These are phyloP conservation scores for Zymoseptoria tritici DNA, from an alignment of 2,329 filamentous ascomycete species.

Conservation along the genomic window DNA sequence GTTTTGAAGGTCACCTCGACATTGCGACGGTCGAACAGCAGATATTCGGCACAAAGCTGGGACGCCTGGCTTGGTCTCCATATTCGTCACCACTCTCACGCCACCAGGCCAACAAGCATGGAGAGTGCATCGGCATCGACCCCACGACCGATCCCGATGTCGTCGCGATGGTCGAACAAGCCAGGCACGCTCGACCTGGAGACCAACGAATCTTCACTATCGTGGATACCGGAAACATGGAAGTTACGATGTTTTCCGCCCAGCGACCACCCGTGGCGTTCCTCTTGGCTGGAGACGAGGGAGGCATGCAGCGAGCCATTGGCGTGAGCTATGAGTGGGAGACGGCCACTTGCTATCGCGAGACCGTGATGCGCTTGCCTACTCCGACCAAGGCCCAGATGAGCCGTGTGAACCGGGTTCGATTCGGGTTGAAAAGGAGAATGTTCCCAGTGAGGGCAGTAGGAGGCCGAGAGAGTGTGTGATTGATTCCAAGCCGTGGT, in stretches of 20 bases:
- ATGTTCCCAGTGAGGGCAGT: not conserved
- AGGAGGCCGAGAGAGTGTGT: not conserved
- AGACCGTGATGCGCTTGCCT: constrained; percentile 7
- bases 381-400: constrained; percentile 5
- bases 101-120: constrained; percentile 2
- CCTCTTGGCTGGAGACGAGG: constrained; percentile 6
- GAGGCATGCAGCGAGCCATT: constrained; percentile 5
- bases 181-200: constrained; percentile 2
- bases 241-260: constrained; percentile 7
- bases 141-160: constrained; percentile 5
- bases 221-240: constrained; percentile 7
- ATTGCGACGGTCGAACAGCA: constrained; percentile 32
- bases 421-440: constrained; percentile 2
- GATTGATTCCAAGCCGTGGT: not conserved
- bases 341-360: constrained; percentile 5
- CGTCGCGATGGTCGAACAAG: not conserved
- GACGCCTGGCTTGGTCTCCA: constrained; percentile 30
- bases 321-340: constrained; percentile 6
- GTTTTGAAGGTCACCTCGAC: constrained; percentile 37
- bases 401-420: not conserved
- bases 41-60: constrained; percentile 33
- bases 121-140: constrained; percentile 7
- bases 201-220: constrained; percentile 5
- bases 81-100: constrained; percentile 6
- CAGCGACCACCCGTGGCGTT: constrained; percentile 4